phyloP scores from a whole-genome alignment of 1,284 basidiomycete genomes.

The Tilletia setariae region DNA sequence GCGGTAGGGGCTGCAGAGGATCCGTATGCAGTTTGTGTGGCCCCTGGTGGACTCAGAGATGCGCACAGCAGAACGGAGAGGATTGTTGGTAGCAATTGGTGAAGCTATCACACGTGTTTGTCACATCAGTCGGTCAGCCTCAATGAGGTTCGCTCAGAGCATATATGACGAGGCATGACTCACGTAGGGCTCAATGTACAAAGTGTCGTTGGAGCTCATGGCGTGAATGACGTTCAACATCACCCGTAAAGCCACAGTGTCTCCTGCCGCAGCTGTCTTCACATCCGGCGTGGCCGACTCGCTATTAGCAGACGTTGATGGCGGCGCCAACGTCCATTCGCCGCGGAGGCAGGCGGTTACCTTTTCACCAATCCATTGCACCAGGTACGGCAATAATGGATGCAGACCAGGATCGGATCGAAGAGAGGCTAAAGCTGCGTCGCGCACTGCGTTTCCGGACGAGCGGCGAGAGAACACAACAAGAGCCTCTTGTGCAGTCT shows the following conservation, averaged over 20 bases:
- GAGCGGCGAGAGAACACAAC: conserved; percentile 31
- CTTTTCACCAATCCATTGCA: conserved; percentile 87
- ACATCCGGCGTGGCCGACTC: background rate
- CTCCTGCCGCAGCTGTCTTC: conserved; percentile 17
- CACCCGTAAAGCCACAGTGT: conserved; percentile 39
- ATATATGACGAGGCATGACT: conserved; percentile 52
- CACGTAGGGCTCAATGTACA: conserved; percentile 97
- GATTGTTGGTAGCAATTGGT: conserved; percentile 89
- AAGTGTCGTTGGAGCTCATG: conserved; percentile 63
- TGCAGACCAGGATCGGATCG: conserved; percentile 86
- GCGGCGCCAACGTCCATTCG: conserved; percentile 54
- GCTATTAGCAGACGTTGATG: conserved; percentile 66
- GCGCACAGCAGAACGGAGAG: conserved; percentile 86
- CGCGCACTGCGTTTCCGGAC: conserved; percentile 53
- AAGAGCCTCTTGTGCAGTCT: conserved; percentile 1
- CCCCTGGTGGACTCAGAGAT: conserved; percentile 60
- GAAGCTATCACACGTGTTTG: conserved; percentile 63
- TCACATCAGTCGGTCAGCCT: background rate
- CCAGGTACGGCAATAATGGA: conserved; percentile 88
- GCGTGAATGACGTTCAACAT: conserved; percentile 47
- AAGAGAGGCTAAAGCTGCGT: conserved; percentile 84
- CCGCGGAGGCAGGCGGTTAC: conserved; percentile 54
- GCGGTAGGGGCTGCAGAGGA: background rate
- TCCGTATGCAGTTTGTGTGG: conserved; percentile 20
- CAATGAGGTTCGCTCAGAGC: background rate